These are phyloP conservation scores for Cornus kousa DNA, from an alignment of 148 eudicot species.

Conservation along the genomic window DNA sequence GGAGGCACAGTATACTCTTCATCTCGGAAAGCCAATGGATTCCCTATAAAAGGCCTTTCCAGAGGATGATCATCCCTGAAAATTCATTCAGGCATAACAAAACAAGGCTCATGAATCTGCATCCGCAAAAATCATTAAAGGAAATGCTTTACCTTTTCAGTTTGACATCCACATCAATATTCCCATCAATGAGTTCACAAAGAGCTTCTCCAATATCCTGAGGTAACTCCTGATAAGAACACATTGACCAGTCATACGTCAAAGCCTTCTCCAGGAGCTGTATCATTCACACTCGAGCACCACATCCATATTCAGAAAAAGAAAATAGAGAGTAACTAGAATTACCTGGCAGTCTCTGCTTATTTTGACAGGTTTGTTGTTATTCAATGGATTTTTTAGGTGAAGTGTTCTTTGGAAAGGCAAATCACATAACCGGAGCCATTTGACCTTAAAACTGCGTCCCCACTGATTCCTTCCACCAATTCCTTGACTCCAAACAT, in stretches of 20 bases:
- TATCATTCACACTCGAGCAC: not conserved
- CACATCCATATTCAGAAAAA: not conserved
- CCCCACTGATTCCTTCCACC: slow-evolving; percentile 81
- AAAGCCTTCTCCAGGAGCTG: not conserved
- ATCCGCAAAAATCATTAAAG: slow-evolving; percentile 10
- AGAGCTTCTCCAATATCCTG: slow-evolving; percentile 81
- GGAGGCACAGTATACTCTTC: slow-evolving; percentile 35
- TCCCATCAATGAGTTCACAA: slow-evolving; percentile 75
- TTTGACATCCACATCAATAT: slow-evolving; percentile 38
- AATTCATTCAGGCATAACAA: slow-evolving; percentile 23
- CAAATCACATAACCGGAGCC: slow-evolving; percentile 67
- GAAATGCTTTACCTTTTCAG: slow-evolving; percentile 41
- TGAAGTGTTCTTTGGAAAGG: slow-evolving; percentile 80
- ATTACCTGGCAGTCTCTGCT: slow-evolving; percentile 92
- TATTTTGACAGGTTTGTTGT: slow-evolving; percentile 84
- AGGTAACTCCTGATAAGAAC: slow-evolving; percentile 65
- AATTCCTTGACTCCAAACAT: slow-evolving; percentile 76
- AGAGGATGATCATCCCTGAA: slow-evolving; percentile 33
- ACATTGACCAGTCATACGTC: slow-evolving; percentile 17
- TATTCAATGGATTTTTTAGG: slow-evolving; percentile 85
- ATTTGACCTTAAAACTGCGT: slow-evolving; percentile 70
- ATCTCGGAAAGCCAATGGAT: slow-evolving; percentile 37
- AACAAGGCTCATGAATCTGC: slow-evolving; percentile 6
- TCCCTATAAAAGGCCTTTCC: slow-evolving; percentile 40
- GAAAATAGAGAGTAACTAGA: slow-evolving; percentile 12